Evolutionary conservation across 441 rosid species (phyloP), one percentile per base, ranked within the genome.

Genomic region (Euphorbia celastroides): DNA sequence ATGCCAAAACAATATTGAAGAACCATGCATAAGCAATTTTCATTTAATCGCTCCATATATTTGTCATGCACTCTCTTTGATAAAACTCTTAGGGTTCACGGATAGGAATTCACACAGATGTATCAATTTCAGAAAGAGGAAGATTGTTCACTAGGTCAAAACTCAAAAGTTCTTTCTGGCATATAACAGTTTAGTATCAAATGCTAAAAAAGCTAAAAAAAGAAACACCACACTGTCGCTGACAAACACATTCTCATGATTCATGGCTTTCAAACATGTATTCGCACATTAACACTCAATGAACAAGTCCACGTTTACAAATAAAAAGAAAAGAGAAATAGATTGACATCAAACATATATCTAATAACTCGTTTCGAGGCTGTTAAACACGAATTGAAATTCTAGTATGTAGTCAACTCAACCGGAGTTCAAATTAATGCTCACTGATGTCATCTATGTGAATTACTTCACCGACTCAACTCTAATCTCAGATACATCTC

Each of bases 171-270:
- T 51, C 59, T 28, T 32, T 65, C 27, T 46, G 57, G 9, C 51
- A 34, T 32, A 17, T 60, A 27, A 48, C 34, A 67, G 54, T 48
- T 48, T 16, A 57, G 0, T 7, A 34, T 5, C 26, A 55, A 20
- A 3, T 31, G 26, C 69, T 38, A 67, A 23, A 20, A 58, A 32
- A 46, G 14, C 41, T 54, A 62, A 66, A 52, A 70, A 36, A 72
- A 51, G 36, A 48, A 64, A 72, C 51, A 42, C 25, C 65, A 61
- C 55, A 14, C 23, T 60, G 62, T 46, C 28, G 44, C 54, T 65
- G 51, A 60, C 17, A 38, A 30, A 32, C 23, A 62, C 36, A 14
- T 36, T 13, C 25, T 51, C 38, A 52, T 10, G 19, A 30, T 5
- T 23, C 36, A 17, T 3, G 16, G 28, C 46, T 26, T 5, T 31